Evolutionary conservation across 176 grass and related monocot species (phyloP), one percentile per base, ranked within the genome.

Genomic region (Rhynchospora pubera): DNA sequence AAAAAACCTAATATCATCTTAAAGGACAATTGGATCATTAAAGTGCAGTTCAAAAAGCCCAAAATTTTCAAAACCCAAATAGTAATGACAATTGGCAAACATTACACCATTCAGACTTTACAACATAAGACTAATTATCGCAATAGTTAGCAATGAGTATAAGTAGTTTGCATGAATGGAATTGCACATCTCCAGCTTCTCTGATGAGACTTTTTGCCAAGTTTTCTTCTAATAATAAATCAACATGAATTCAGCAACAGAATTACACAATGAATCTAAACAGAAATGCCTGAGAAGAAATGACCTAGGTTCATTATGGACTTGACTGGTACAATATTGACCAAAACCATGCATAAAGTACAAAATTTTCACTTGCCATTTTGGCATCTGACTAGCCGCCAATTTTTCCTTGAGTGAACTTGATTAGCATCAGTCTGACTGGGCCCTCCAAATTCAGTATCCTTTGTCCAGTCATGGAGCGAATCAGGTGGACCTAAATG

Each of bases 361-460:
- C 16, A 76, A 76, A 12, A 30, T 53, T 22, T 79, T 60, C 83
- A 90, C 90, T 94, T 93, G 57, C 92, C 96, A 87, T 98, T 94
- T 51, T 98, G 96, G 87, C 96, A 98, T 79, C 79, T 94, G 88
- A 98, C 76, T 46, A 98, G 84, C 56, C 90, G 86, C 96, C 96
- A 98, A 86, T 91, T 90, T 83, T 98, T 94, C 86, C 83, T 91
- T 52, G 92, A 89, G 86, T 84, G 89, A 86, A 81, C 57, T 82
- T 90, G 85, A 80, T 68, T 89, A 48, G 21, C 57, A 77, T 88
- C 88, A 26, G 78, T 93, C 78, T 91, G 87, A 88, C 89, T 79
- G 72, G 87, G 87, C 57, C 81, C 66, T 32, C 85, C 91, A 91
- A 90, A 77, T 79, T 97, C 93, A 88, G 78, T 75, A 28, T 94